Conservation (phyloP, 1,284 basidiomycete genomes). For the Malassezia psittaci region DNA sequence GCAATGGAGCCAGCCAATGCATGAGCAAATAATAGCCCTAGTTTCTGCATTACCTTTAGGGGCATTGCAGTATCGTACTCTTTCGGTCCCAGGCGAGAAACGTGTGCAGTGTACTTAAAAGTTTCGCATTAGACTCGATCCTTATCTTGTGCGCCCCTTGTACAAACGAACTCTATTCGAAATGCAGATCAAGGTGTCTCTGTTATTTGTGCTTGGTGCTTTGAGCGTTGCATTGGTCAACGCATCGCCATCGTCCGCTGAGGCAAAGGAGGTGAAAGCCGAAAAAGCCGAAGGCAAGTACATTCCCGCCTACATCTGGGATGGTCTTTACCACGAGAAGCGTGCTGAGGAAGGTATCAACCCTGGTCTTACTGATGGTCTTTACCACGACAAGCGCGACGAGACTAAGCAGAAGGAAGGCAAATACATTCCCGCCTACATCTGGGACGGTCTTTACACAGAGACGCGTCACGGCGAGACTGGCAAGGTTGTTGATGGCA, state of each 20-base stretch:
- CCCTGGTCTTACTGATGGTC: neutral
- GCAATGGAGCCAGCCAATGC: too few species aligned
- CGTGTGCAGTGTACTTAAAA: too few species aligned
- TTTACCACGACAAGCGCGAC: neutral
- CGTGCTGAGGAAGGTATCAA: neutral
- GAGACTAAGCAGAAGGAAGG: neutral
- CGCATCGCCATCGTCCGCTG: neutral
- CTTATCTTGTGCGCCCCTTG: neutral
- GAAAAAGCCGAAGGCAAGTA: neutral
- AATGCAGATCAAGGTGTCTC: slow-evolving; percentile 1
- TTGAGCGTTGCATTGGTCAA: neutral
- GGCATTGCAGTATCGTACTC: too few species aligned
- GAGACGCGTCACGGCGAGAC: neutral
- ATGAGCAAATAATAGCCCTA: too few species aligned
- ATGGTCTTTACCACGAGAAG: neutral
- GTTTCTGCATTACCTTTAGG: too few species aligned
- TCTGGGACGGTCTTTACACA: neutral
- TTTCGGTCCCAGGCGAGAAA: too few species aligned
- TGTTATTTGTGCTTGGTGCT: neutral
- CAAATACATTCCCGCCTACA: slow-evolving; percentile 1
- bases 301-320: neutral
- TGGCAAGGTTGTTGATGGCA: neutral
- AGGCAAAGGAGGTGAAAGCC: neutral
- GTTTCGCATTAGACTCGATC: neutral
- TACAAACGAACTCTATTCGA: neutral